Evolutionary conservation across 176 grass and related monocot species (phyloP).

Genomic region (Puccinellia tenuiflora): DNA sequence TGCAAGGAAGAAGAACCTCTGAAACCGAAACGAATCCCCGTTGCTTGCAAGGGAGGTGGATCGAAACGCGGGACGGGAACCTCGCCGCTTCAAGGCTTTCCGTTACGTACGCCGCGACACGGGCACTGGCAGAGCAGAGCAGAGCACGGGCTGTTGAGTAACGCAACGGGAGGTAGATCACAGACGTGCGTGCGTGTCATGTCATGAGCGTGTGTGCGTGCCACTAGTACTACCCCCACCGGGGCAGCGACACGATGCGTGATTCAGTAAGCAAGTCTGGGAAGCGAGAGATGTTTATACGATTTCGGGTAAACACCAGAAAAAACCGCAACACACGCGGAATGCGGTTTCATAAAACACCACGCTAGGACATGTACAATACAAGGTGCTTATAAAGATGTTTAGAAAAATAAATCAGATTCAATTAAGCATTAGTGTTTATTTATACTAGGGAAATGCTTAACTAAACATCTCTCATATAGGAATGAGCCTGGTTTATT

Average conservation of each 20-base stretch:
- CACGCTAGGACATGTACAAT: no score
- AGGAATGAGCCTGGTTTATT: no score
- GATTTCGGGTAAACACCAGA: background rate
- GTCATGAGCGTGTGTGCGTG: background rate
- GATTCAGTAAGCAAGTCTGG: background rate
- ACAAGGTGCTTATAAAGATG: no score
- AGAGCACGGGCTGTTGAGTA: background rate
- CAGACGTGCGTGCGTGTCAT: background rate
- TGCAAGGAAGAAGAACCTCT: slow-evolving; percentile 41
- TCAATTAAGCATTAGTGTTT: no score
- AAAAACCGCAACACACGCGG: background rate
- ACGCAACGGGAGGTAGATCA: background rate
- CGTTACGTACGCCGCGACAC: background rate
- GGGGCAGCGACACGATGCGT: background rate
- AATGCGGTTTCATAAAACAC: background rate
- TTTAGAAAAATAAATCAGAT: no score
- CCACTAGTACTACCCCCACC: background rate
- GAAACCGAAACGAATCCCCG: background rate
- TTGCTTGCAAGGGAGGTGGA: slow-evolving; percentile 9
- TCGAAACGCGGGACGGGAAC: background rate
- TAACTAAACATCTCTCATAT: no score
- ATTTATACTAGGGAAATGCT: no score
- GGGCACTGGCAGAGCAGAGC: background rate
- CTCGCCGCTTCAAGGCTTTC: background rate
- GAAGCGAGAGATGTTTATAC: background rate